Conservation (phyloP, 2,329 filamentous ascomycete genomes). For the Trichoderma harzianum region DNA sequence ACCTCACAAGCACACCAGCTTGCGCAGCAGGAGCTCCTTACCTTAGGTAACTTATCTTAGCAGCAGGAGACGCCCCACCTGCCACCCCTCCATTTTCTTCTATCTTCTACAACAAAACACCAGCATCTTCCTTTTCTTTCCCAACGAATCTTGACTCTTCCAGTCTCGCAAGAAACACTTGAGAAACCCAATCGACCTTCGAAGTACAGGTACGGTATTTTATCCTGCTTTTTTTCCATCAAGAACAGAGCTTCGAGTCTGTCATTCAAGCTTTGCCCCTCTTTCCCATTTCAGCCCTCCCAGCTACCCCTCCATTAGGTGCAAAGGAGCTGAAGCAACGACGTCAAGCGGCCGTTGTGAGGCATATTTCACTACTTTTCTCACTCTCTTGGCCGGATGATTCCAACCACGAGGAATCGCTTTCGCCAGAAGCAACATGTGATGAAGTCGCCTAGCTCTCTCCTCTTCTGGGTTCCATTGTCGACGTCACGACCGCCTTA, state of each 20-base stretch:
- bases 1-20: conserved; percentile 13
- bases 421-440: background rate
- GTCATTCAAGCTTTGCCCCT: background rate
- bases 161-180: conserved; percentile 6
- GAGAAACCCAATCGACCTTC: conserved; percentile 15
- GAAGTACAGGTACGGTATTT: conserved; percentile 4
- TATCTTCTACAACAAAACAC: conserved; percentile 12
- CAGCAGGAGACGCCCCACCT: conserved; percentile 12
- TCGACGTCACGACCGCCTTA: background rate
- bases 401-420: background rate
- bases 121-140: conserved; percentile 11
- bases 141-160: background rate
- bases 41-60: conserved; percentile 11
- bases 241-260: background rate
- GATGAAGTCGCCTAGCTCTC: background rate
- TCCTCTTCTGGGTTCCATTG: background rate
- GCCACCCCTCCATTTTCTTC: conserved; percentile 18
- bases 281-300: conserved; percentile 19
- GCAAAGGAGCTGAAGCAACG: conserved; percentile 6
- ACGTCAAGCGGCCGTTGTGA: conserved; percentile 19
- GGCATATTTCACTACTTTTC: conserved; percentile 22
- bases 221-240: background rate
- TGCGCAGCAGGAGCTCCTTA: background rate
- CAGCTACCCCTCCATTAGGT: conserved; percentile 20
- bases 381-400: background rate